Evolutionary conservation across 345 rosid genomes (phyloP).

Genomic region (Physaria fendleri): DNA sequence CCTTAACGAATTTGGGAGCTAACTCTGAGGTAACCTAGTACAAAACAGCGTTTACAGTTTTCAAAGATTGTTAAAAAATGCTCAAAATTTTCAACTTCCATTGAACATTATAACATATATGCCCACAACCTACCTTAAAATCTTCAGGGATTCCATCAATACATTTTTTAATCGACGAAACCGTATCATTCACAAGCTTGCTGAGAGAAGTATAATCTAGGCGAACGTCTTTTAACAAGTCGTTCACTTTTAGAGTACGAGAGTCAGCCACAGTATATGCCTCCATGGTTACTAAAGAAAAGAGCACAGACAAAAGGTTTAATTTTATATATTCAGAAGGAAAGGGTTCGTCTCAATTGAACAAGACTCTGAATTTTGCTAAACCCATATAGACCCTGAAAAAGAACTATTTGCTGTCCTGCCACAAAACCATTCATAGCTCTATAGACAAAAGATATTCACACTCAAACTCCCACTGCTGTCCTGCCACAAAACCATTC

Average conservation of each 20-base stretch:
- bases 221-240: constrained; percentile 23
- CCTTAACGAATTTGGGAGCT: constrained; percentile 62
- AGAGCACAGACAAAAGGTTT: background rate
- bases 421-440: background rate
- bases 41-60: background rate
- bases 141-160: constrained; percentile 9
- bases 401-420: background rate
- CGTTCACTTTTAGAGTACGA: constrained; percentile 16
- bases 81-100: background rate
- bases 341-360: background rate
- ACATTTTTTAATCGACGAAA: constrained; percentile 15
- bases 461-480: background rate
- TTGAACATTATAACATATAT: background rate
- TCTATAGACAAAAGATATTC: background rate
- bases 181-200: constrained; percentile 3
- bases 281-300: constrained; percentile 11
- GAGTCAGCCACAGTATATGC: constrained; percentile 11
- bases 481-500: no score
- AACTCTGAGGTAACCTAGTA: constrained; percentile 52
- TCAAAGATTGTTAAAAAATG: background rate
- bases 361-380: no score
- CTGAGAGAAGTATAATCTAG: constrained; percentile 19
- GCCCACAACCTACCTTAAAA: background rate
- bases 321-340: background rate
- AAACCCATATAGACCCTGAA: no score